Conservation (phyloP, 148 eudicot genomes). For the Vaccinium vitisidaea region DNA sequence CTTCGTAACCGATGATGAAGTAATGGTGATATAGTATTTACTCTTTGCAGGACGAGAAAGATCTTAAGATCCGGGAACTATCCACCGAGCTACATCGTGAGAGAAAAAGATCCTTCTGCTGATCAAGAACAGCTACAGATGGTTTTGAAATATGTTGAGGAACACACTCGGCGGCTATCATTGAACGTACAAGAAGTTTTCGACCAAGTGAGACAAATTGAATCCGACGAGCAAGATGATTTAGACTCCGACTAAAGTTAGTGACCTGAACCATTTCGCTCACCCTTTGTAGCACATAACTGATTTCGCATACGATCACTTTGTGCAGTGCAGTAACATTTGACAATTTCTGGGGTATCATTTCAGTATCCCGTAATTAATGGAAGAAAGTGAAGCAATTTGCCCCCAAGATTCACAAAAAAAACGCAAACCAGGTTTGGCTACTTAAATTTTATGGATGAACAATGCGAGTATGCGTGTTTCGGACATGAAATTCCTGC, state of each 20-base stretch:
- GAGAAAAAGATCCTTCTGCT: constrained; percentile 16
- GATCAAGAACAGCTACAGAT: constrained; percentile 15
- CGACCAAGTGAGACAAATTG: neutral
- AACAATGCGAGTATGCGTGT: too few species aligned
- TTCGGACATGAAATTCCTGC: too few species aligned
- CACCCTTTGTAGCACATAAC: neutral
- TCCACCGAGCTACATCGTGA: constrained; percentile 4
- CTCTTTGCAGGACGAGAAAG: constrained; percentile 17
- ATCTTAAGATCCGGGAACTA: constrained; percentile 16
- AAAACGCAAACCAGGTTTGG: too few species aligned
- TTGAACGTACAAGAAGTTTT: constrained; percentile 4
- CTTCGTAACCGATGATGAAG: neutral
- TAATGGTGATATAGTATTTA: neutral
- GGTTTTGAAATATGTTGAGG: constrained; percentile 15
- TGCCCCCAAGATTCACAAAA: too few species aligned
- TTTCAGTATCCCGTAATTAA: neutral
- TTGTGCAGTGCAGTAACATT: neutral
- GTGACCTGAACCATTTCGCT: neutral
- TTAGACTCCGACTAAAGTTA: neutral
- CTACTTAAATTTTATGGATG: too few species aligned
- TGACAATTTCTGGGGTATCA: neutral
- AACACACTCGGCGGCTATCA: constrained; percentile 16
- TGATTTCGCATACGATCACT: neutral
- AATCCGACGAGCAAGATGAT: constrained; percentile 12
- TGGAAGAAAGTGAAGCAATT: too few species aligned